Base-by-base conservation (phyloP, 2,329 filamentous ascomycete genomes). In the Colletotrichum trifolii region DNA sequence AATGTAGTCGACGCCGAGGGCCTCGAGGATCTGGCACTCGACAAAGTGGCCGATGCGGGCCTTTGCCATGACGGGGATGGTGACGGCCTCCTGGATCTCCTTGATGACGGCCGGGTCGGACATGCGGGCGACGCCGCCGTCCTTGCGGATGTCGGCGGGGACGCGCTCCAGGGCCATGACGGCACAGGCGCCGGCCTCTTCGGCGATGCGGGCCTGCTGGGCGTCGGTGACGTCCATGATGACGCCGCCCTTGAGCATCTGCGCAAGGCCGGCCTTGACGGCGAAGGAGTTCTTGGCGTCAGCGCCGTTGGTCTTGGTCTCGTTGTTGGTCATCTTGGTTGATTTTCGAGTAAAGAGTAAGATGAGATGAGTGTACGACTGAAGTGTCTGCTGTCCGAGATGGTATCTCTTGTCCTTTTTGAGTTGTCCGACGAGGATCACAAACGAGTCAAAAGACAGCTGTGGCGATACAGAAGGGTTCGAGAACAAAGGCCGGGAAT, bases 101-200 rank as follows among this genome's bases (percentile, higher is more conserved):
- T 91, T 91, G 85, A 98, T 98, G 87, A 97, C 92, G 72, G 86
- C 83, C 2, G 96, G 96, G 82, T 98, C 95, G 2, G 92, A 96
- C 96, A 99, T 99, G 79, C 96, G 91, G 11, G 94, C 94, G 25
- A 99, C 96, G 75, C 96, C 96, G 72, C 96, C 96, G 77, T 97
- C 87, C 67, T 85, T 89, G 72, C 96, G 90, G 78, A 99, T 99
- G 79, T 99, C 96, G 73, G 96, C 95, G 55, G 96, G 96, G 54
- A 98, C 96, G 70, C 96, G 91, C 87, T 98, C 96, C 67, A 99
- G 90, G 43, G 96, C 96, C 96, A 99, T 99, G 83, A 99, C 96
- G 75, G 96, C 96, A 71, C 89, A 92, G 68, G 96, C 96, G 68
- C 96, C 96, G 67, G 96, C 94, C 78, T 98, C 94, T 81, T 99